Base-by-base conservation (phyloP, 805 yeast genomes). In the Starmerella apicola region DNA sequence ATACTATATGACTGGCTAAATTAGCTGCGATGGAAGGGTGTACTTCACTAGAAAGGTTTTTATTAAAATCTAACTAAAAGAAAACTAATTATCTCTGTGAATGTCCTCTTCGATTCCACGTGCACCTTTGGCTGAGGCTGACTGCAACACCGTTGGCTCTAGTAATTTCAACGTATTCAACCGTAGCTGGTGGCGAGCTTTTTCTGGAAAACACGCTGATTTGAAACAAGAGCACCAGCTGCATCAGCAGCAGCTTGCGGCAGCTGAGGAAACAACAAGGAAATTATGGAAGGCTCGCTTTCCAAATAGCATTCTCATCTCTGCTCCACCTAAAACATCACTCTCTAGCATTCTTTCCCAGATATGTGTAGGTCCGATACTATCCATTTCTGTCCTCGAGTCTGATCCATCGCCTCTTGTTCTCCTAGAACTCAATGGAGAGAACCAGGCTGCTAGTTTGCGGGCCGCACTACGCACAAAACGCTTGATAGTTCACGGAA, bases 311-410 rank as follows among this genome's bases (percentile, higher is more conserved):
- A 32, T 39, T 7, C 21, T 32, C 6, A 8, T 35, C 5, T 23
- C 28, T 4, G 37, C 40, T 2, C 12, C 29, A 2, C 3, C 37
- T 2, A 15, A 22, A 3, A 17, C 34, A 7, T 32, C 49, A 2
- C 10, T 47, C 15, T 19, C 32, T 5, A 6, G 36, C 6, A 29
- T 50, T 18, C 36, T 51, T 6, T 13, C 51, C 3, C 55, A 51
- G 34, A 48, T 49, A 1, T 34, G 52, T 7, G 53, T 53, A 5
- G 55, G 55, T 0, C 51, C 50, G 4, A 16, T 46, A 8, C 37
- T 39, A 10, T 23, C 44, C 2, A 29, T 42, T 9, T n/a, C 15
- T 4, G 27, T 22, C 19, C 26, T 39, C 9, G 33, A 30, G 17
- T 3, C 1, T 1, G n/a, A 31, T 6, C 42, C 46, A 1, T 22